Base-by-base conservation (phyloP, 768 basidiomycete species). In the Mycena olivaceomarginata region DNA sequence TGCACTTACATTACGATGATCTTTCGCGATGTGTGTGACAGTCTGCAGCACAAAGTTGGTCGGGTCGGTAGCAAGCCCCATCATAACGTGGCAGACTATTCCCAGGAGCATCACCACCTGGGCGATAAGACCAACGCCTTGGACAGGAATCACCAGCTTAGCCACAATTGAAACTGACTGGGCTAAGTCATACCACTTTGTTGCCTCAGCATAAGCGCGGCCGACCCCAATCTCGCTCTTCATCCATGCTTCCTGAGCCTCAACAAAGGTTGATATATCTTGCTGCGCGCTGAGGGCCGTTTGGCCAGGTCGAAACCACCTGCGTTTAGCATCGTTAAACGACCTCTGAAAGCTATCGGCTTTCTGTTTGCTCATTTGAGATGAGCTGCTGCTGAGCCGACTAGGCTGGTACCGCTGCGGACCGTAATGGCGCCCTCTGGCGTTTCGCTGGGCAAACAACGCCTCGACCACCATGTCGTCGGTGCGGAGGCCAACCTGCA, bases 391-490 rank as follows among this genome's bases (percentile, higher is more conserved):
- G 41, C 63, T 45, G 41, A 64, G 40, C 41, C 41, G 63, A 41
- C 63, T 45, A 45, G 63, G 63, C 20, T 43, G 18, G 43, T 64
- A 64, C 18, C 43, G 41, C 41, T 64, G 63, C 63, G 20, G 40
- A n/a, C 63, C 63, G 41, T 64, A 20, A 62, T 40, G 60, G 37
- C 60, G 60, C 39, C 60, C 39, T 39, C 39, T 16, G 37, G 60
- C 60, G n/a, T 64, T 64, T 41, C 63, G 63, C 41, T 64, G 63
- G 43, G 63, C 63, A 22, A 64, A 64, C 63, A 64, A 64, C 18
- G 63, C 41, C 20, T 43, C 20, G 16, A 64, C 63, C 18, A 64
- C 41, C 8, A 41, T 45, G 20, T 64, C 63, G 40, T 64, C 63
- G 41, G 63, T 45, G 63, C 41, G 41, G 40, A 64, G 40, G 63